These are phyloP conservation scores for Diplodia seriata DNA, from an alignment of 2,329 filamentous ascomycete species.

Conservation along the genomic window DNA sequence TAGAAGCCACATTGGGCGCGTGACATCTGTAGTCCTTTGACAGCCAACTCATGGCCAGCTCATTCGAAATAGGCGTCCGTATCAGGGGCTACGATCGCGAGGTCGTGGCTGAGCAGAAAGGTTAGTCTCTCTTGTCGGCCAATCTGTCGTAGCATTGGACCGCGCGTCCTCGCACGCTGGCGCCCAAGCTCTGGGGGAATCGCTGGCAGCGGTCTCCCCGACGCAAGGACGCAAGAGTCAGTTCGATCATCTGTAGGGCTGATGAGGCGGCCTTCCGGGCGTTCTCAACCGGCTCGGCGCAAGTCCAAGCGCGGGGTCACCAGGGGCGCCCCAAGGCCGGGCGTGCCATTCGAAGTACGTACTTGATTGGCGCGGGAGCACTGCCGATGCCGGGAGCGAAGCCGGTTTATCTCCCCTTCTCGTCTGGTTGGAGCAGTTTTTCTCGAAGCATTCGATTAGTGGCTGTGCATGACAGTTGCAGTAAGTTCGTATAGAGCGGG, in stretches of 20 bases:
- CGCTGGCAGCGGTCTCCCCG: neutral
- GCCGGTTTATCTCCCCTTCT: neutral
- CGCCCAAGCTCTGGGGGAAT: neutral
- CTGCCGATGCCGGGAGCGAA: neutral
- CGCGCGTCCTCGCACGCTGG: neutral
- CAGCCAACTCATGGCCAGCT: neutral
- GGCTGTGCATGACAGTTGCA: constrained; percentile 8
- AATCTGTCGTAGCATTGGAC: neutral
- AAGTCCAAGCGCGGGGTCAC: neutral
- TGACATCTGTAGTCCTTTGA: neutral
- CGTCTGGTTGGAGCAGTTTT: neutral
- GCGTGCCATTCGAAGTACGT: neutral
- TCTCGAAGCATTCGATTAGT: constrained; percentile 7
- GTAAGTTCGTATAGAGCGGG: constrained; percentile 9
- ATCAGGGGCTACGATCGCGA: neutral
- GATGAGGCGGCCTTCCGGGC: neutral
- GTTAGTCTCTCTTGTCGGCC: neutral
- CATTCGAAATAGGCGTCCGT: neutral
- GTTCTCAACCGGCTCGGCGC: neutral
- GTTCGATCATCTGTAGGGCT: neutral
- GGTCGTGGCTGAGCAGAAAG: neutral
- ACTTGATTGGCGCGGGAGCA: neutral
- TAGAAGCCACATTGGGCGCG: neutral
- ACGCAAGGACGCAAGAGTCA: neutral
- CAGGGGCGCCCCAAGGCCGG: neutral